Percentiles rank a stretch among this genome's conserved stretches.
Conservation (phyloP, 352 stramenopile species). For the Phytopythium litorale region DNA sequence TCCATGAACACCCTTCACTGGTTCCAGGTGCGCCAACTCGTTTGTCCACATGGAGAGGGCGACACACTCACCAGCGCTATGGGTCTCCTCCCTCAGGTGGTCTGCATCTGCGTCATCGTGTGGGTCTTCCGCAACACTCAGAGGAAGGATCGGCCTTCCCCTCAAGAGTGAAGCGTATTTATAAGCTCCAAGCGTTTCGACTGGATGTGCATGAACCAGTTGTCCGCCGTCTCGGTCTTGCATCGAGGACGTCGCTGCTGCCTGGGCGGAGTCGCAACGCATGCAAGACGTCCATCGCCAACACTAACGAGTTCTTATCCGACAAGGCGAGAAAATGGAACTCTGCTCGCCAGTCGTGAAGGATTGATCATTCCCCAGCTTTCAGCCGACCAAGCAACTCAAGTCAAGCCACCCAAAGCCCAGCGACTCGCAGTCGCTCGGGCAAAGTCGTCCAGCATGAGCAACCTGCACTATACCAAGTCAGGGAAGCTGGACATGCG, state of each 20-base stretch:
- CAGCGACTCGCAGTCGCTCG: neutral
- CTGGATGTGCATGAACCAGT: too few relatives aligned
- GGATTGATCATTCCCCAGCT: too few relatives aligned
- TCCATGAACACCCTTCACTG: conserved; percentile 20
- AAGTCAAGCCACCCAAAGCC: neutral
- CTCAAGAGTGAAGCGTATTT: neutral
- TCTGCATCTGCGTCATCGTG: conserved; percentile 21
- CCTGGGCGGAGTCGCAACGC: too few relatives aligned
- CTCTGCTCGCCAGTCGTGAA: too few relatives aligned
- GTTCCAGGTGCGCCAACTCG: conserved; percentile 13
- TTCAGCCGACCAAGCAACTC: neutral
- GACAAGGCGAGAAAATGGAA: too few relatives aligned
- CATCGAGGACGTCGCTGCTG: too few relatives aligned
- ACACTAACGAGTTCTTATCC: too few relatives aligned
- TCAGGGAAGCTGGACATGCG: conserved; percentile 10
- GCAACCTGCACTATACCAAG: conserved; percentile 15
- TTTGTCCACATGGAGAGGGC: neutral
- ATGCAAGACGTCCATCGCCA: too few relatives aligned
- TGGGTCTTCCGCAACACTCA: conserved; percentile 21
- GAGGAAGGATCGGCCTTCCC: neutral
- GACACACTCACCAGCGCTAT: neutral
- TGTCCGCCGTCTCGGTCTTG: too few relatives aligned
- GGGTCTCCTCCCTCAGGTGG: conserved; percentile 4
- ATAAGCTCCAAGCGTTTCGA: neutral
- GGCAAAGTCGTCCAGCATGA: conserved; percentile 7